Evolutionary conservation across 331 rosid genomes (phyloP).

Genomic region (Prunus yedoensis): DNA sequence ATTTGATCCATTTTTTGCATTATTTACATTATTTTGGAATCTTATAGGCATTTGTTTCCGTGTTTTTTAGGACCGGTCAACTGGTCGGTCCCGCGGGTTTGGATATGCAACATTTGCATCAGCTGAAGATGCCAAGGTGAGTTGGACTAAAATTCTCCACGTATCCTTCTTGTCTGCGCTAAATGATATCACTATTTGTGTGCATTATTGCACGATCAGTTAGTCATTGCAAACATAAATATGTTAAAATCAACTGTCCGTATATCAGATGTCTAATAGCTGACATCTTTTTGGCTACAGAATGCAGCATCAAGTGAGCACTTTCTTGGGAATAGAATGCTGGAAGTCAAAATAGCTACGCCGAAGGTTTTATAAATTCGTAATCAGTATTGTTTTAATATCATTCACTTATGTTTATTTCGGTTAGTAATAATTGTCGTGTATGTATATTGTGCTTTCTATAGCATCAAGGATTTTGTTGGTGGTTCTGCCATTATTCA

Average conservation of each 20-base stretch:
- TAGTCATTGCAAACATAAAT: background rate
- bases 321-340: conserved; percentile 79
- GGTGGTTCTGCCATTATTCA: background rate
- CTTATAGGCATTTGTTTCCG: background rate
- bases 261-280: conserved; percentile 3
- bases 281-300: conserved; percentile 43
- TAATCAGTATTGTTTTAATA: background rate
- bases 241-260: background rate
- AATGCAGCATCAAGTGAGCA: conserved; percentile 75
- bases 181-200: background rate
- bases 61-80: conserved; percentile 73
- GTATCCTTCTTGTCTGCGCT: background rate
- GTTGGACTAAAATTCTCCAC: background rate
- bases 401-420: background rate
- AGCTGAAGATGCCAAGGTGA: conserved; percentile 89
- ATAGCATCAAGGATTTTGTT: background rate
- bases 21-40: background rate
- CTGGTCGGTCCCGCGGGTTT: conserved; percentile 97
- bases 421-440: background rate
- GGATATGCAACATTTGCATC: conserved; percentile 93
- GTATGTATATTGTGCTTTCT: conserved; percentile 2
- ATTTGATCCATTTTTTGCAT: background rate
- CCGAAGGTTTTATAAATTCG: conserved; percentile 69
- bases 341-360: conserved; percentile 98
- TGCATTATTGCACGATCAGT: background rate